Percentiles rank a stretch among this genome's conserved stretches.
phyloP scores from a whole-genome alignment of 139 green algal species.

The Asterochloris sp. region DNA sequence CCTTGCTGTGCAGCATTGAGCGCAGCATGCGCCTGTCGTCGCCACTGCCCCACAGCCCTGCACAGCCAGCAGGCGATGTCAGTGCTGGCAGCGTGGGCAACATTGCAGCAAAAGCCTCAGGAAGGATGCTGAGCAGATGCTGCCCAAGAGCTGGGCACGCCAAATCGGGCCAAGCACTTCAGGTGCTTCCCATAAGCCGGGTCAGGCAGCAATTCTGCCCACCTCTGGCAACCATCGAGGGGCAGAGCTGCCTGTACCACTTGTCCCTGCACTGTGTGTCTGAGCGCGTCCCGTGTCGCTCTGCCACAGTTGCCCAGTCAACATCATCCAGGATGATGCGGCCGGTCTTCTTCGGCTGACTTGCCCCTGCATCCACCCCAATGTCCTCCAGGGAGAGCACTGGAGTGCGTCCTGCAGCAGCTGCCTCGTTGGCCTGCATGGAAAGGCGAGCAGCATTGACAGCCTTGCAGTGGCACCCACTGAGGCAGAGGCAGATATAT shows the following conservation, averaged over 20 bases:
- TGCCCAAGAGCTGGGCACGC: not conserved
- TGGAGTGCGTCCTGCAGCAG: not conserved
- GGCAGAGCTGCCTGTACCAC: slow-evolving; percentile 51
- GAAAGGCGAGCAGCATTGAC: too few species aligned
- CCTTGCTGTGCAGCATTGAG: slow-evolving; percentile 25
- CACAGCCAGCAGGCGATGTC: not conserved
- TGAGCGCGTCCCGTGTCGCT: slow-evolving; percentile 32
- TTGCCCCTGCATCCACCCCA: not conserved
- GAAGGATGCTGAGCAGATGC: not conserved
- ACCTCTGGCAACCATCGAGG: slow-evolving; percentile 50
- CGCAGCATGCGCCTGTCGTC: slow-evolving; percentile 64
- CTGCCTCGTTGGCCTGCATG: too few species aligned
- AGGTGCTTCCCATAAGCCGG: too few species aligned
- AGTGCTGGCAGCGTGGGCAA: too few species aligned
- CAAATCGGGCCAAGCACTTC: not conserved
- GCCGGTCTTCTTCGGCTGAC: not conserved
- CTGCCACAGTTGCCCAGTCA: slow-evolving; percentile 51
- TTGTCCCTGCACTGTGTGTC: slow-evolving; percentile 46
- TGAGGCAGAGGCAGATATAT: too few species aligned
- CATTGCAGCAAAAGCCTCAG: not conserved
- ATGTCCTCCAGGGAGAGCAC: slow-evolving; percentile 10
- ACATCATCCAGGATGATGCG: slow-evolving; percentile 60
- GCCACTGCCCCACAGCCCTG: slow-evolving; percentile 60
- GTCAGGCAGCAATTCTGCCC: not conserved
- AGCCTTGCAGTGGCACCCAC: too few species aligned